Evolutionary conservation across 306 rosid genomes (phyloP), one percentile per base, ranked within the genome.

Genomic region (Biancaea sappan): DNA sequence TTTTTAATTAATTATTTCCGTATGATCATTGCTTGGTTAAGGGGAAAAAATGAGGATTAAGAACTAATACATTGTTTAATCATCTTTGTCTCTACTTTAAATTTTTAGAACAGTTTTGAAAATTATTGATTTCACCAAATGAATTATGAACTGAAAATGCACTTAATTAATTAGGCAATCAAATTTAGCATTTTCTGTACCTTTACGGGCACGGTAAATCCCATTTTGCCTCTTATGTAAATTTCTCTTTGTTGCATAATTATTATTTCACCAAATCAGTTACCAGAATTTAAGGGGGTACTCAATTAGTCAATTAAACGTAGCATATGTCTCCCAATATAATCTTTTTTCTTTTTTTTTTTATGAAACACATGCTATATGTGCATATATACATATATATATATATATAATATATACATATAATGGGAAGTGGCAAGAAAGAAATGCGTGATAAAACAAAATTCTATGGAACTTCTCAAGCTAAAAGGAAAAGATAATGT

Each of bases 361-460:
- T 18, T 51, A 22, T 34, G 34, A 11, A 34, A 60, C 11, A 48
- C 54, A 48, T n/a, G 54, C 11, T 5, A 16, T n/a, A 9, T 32
- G 51, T 31, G n/a, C 69, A 66, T 28, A 48, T 4, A 69, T 56
- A 71, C 18, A 28, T n/a, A n/a, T n/a, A n/a, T n/a, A n/a, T n/a
- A n/a, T n/a, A n/a, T n/a, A n/a, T n/a, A n/a, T n/a, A n/a, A n/a
- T n/a, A n/a, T n/a, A n/a, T n/a, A n/a, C n/a, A n/a, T n/a, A n/a
- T n/a, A 7, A 3, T 25, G 61, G 61, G 6, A 54, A 54, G 62
- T 58, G 28, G 78, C 41, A 59, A 66, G 69, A 52, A 56, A 52
- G 47, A 21, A 16, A 64, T 82, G 75, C 72, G 77, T 73, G 18
- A 61, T 26, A 25, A 48, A 71, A 25, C 35, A 28, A 51, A 76